Conservation (phyloP, 768 basidiomycete genomes). For the Amanita subjunquillea region DNA sequence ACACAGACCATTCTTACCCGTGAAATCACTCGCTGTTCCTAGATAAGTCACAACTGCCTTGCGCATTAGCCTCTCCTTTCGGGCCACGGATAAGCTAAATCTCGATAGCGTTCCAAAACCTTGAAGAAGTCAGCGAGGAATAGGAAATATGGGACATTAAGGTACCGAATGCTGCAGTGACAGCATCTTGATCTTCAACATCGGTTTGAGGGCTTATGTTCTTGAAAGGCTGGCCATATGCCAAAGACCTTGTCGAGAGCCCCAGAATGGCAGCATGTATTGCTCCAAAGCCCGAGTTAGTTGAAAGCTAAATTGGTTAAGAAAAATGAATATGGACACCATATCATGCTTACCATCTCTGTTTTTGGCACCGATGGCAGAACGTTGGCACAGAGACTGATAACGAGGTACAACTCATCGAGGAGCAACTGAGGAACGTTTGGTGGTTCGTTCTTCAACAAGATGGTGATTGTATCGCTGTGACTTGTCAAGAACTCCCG, state of each 20-base stretch:
- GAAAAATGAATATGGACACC: neutral
- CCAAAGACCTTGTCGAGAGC: slow-evolving; percentile 64
- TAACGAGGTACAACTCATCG: slow-evolving; percentile 72
- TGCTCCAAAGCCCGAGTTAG: slow-evolving; percentile 73
- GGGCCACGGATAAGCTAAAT: slow-evolving; percentile 48
- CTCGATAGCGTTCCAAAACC: slow-evolving; percentile 44
- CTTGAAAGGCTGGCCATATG: slow-evolving; percentile 45
- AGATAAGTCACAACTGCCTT: slow-evolving; percentile 59
- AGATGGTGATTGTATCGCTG: slow-evolving; percentile 71
- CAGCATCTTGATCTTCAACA: slow-evolving; percentile 46
- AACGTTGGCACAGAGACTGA: slow-evolving; percentile 59
- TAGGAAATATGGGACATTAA: neutral
- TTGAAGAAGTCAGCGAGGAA: slow-evolving; percentile 12
- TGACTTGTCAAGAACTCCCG: slow-evolving; percentile 77
- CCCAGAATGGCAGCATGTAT: slow-evolving; percentile 73
- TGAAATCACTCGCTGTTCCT: slow-evolving; percentile 64
- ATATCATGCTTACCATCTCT: slow-evolving; percentile 53
- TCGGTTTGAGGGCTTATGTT: slow-evolving; percentile 57
- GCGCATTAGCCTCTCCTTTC: slow-evolving; percentile 46
- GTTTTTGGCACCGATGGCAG: slow-evolving; percentile 64
- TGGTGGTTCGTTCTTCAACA: slow-evolving; percentile 67
- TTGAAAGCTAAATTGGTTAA: slow-evolving; percentile 30
- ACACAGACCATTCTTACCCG: slow-evolving; percentile 27
- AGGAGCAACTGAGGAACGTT: slow-evolving; percentile 54
- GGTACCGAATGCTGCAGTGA: slow-evolving; percentile 44